Evolutionary conservation across 768 basidiomycete species (phyloP), one percentile per base, ranked within the genome.

Genomic region (Suillus subaureus): DNA sequence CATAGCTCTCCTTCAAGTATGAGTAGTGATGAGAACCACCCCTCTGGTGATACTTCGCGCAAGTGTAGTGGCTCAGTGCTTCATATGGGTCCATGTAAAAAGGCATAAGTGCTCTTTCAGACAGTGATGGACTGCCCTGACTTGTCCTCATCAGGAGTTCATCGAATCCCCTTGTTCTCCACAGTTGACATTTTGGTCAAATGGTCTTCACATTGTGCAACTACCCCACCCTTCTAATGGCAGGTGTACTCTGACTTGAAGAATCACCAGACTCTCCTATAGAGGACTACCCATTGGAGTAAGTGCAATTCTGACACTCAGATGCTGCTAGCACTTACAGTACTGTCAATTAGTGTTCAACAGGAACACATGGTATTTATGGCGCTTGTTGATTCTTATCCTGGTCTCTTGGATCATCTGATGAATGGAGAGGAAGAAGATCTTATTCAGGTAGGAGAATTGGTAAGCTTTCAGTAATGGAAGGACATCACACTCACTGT

Each of bases 111-210:
- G 6, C 26, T 51, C 6, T n/a, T n/a, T n/a, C n/a, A n/a, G n/a
- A n/a, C n/a, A n/a, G n/a, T n/a, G n/a, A n/a, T n/a, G n/a, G n/a
- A n/a, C n/a, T n/a, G n/a, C n/a, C n/a, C n/a, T n/a, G 15, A 26
- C 23, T 26, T 13, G 8, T 45, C 2, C 6, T 23, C 23, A 49
- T 49, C 47, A 23, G 47, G 47, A 57, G 23, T 39, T 39, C 39
- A 33, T 49, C 47, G 6, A 49, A 72, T 62, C 71, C 71, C 8
- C 56, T 73, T 9, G 61, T 68, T n/a, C 69, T 71, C 26, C 66
- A 71, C 55, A 69, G 74, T 0, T 60, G 63, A 2, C 73, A 75
- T 40, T 75, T 75, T 54, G 69, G 73, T 2, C 13, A 61, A 18
- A 66, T 68, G 11, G 61, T 71, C 1, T 67, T 71, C 49, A 60